A percentile compares a stretch with the other conserved stretches of the same genome.
Evolutionary conservation across 257 asterid genomes (phyloP).

Genomic region (Striga asiatica): DNA sequence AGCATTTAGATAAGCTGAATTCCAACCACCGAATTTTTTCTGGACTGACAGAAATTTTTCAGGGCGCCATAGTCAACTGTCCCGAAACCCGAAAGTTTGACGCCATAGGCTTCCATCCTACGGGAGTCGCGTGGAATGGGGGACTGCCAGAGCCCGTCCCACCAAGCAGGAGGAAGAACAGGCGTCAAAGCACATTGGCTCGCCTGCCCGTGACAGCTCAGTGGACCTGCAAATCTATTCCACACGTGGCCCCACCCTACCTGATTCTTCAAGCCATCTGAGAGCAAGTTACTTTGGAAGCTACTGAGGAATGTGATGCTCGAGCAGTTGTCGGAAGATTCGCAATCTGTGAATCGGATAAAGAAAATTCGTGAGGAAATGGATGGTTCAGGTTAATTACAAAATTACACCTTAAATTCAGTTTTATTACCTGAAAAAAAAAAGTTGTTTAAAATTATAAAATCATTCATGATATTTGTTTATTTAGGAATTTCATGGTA

Average conservation of each 20-base stretch:
- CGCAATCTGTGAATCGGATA: conserved; percentile 34
- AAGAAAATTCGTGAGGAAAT: not conserved
- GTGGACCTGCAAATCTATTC: conserved; percentile 83
- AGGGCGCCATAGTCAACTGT: conserved; percentile 41
- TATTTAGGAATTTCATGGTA: not conserved
- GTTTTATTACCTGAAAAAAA: not conserved
- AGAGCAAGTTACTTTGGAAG: conserved; percentile 65
- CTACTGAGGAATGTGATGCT: conserved; percentile 66
- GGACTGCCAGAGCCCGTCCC: conserved; percentile 98
- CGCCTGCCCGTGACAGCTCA: conserved; percentile 60
- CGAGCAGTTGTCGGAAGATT: conserved; percentile 24
- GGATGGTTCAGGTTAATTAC: not conserved
- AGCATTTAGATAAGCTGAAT: conserved; percentile 32
- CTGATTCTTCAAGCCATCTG: conserved; percentile 67
- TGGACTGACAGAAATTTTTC: conserved; percentile 34
- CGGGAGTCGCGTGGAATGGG: conserved; percentile 67
- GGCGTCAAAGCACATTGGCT: conserved; percentile 87
- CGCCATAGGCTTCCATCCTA: conserved; percentile 73
- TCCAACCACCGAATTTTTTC: conserved; percentile 24
- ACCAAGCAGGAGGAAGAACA: conserved; percentile 87
- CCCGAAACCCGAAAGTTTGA: conserved; percentile 61
- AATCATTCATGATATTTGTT: not conserved
- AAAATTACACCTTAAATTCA: not conserved
- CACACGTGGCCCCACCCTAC: conserved; percentile 95
- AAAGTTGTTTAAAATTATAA: not conserved